Percentiles rank a stretch among this genome's conserved stretches.
phyloP scores from a whole-genome alignment of 2,329 filamentous ascomycete species.

The Ophiostoma novo-ulmi region DNA sequence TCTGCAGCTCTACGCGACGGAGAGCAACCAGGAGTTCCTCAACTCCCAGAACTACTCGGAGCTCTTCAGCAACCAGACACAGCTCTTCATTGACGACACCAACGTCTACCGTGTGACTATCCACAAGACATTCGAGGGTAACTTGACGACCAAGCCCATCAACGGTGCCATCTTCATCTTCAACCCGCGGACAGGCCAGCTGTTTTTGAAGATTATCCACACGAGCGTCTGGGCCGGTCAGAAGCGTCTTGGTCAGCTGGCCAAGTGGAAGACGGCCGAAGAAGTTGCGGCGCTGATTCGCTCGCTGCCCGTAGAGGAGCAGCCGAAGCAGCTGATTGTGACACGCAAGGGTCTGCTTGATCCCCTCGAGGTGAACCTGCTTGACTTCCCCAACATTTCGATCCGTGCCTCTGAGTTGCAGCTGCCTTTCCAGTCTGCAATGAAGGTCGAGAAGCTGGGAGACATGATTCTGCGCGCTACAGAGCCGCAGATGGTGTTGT shows the following conservation, averaged over 20 bases:
- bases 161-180: conserved; percentile 99
- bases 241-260: conserved; percentile 95
- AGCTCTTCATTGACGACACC: conserved; percentile 97
- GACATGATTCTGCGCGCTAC: conserved; percentile 98
- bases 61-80: conserved; percentile 97
- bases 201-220: conserved; percentile 99
- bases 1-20: conserved; percentile 93
- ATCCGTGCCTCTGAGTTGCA: conserved; percentile 96
- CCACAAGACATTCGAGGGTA: conserved; percentile 98
- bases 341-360: conserved; percentile 95
- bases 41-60: conserved; percentile 99
- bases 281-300: conserved; percentile 97
- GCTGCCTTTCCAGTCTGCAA: conserved; percentile 96
- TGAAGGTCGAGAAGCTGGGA: conserved; percentile 99
- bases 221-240: conserved; percentile 99
- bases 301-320: conserved; percentile 92
- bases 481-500: conserved; percentile 99
- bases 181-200: conserved; percentile 94
- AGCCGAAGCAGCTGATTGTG: conserved; percentile 97
- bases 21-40: conserved; percentile 98
- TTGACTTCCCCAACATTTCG: conserved; percentile 98
- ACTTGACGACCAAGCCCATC: conserved; percentile 98
- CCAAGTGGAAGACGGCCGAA: conserved; percentile 99
- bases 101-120: conserved; percentile 99
- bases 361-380: conserved; percentile 91